phyloP scores from a whole-genome alignment of 2,329 filamentous ascomycete species.

The Lecanicillium sp. region DNA sequence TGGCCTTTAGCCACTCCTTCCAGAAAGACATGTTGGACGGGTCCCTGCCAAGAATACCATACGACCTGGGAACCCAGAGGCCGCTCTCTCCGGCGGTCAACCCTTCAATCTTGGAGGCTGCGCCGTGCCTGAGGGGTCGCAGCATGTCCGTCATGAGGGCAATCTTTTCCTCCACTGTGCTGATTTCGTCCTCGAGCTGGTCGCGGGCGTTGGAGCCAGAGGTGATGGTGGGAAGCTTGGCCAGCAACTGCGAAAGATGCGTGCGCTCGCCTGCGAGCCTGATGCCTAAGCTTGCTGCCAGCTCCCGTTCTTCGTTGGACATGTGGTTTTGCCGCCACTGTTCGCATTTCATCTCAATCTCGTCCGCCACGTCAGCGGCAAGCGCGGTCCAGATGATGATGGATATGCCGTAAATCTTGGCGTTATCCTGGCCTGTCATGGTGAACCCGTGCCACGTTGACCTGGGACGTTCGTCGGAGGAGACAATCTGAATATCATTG shows the following conservation, averaged over 20 bases:
- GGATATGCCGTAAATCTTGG: constrained; percentile 85
- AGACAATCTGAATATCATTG: constrained; percentile 95
- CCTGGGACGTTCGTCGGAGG: constrained; percentile 83
- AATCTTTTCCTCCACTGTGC: constrained; percentile 94
- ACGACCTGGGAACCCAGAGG: constrained; percentile 90
- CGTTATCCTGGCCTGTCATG: constrained; percentile 91
- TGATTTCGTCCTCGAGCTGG: constrained; percentile 85
- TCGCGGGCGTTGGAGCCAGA: constrained; percentile 80
- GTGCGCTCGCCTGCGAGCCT: constrained; percentile 81
- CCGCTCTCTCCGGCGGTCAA: constrained; percentile 92
- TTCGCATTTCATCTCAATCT: constrained; percentile 75
- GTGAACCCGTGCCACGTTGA: constrained; percentile 99
- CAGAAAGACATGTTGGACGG: constrained; percentile 80
- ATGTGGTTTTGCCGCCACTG: constrained; percentile 80
- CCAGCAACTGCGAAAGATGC: constrained; percentile 79
- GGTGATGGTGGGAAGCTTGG: constrained; percentile 69
- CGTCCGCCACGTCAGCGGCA: constrained; percentile 71
- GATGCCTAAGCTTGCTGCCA: constrained; percentile 86
- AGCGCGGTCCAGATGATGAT: constrained; percentile 90
- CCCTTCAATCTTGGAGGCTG: constrained; percentile 94
- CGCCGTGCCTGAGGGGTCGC: constrained; percentile 83
- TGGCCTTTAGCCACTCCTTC: constrained; percentile 95
- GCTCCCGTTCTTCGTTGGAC: constrained; percentile 82
- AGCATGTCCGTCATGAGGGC: constrained; percentile 93
- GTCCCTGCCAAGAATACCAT: constrained; percentile 85